Percentiles rank a stretch among this genome's conserved stretches.
phyloP scores from a whole-genome alignment of 306 rosid genomes.

The Cucumis melo region DNA sequence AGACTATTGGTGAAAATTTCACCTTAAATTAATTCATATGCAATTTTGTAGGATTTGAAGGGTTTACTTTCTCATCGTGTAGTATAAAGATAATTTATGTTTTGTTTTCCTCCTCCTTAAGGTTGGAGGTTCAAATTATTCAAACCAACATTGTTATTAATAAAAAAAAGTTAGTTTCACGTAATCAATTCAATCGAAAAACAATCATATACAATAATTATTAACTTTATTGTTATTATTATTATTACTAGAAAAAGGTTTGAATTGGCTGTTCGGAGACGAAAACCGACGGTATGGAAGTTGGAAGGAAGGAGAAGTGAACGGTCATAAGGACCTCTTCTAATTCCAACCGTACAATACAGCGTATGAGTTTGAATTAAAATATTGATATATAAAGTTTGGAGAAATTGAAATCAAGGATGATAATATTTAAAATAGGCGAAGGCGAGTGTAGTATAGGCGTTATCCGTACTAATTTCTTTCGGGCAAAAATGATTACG shows the following conservation, averaged over 20 bases:
- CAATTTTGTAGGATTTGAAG: not conserved
- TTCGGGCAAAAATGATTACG: not conserved
- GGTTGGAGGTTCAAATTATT: no score
- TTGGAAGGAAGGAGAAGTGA: not conserved
- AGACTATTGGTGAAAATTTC: constrained; percentile 33
- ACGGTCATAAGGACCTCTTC: not conserved
- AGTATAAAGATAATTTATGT: no score
- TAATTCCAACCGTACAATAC: not conserved
- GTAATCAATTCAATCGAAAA: no score
- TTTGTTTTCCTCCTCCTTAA: no score
- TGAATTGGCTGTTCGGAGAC: not conserved
- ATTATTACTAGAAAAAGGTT: no score
- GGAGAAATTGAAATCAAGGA: not conserved
- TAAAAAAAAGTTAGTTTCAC: no score
- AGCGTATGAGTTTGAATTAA: not conserved
- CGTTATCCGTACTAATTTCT: not conserved
- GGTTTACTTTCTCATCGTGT: no score
- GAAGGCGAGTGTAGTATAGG: not conserved
- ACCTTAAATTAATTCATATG: not conserved
- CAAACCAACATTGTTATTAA: no score
- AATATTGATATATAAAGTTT: not conserved
- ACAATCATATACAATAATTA: no score
- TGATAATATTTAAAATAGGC: not conserved
- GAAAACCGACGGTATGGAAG: no score
- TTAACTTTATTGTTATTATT: no score